Evolutionary conservation across 805 yeast species (phyloP).

Genomic region (Metschnikowia cubensis): DNA sequence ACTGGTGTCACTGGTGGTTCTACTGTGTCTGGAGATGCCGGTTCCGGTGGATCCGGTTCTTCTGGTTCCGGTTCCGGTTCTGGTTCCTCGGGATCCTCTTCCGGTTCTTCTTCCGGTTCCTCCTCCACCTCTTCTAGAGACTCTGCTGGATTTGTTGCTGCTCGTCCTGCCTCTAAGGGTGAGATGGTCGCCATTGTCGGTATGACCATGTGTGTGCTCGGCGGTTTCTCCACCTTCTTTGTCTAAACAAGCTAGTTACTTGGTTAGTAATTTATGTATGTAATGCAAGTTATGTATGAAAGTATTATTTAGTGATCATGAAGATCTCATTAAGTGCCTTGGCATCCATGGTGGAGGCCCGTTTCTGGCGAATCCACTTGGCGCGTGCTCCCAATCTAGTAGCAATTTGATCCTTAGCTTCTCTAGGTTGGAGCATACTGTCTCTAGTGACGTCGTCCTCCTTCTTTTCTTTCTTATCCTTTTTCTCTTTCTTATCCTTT

Average conservation of each 20-base stretch:
- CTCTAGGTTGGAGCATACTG: constrained; percentile 23
- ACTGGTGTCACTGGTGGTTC: constrained; percentile 11
- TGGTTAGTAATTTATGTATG: not conserved
- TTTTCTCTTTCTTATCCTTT: constrained; percentile 9
- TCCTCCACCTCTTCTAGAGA: constrained; percentile 20
- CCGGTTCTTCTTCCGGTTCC: constrained; percentile 21
- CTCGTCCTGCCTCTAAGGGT: constrained; percentile 25
- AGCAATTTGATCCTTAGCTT: constrained; percentile 21
- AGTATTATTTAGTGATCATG: constrained; percentile 61
- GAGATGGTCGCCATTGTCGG: constrained; percentile 33
- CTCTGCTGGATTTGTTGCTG: constrained; percentile 20
- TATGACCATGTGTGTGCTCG: constrained; percentile 36
- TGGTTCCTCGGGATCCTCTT: constrained; percentile 20
- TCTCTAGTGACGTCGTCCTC: constrained; percentile 30
- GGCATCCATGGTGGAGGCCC: constrained; percentile 87
- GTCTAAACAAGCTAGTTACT: constrained; percentile 11
- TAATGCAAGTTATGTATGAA: constrained; percentile 2
- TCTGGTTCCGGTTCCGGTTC: constrained; percentile 20
- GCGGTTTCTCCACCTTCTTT: constrained; percentile 42
- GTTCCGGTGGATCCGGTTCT: constrained; percentile 17
- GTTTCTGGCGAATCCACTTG: constrained; percentile 82
- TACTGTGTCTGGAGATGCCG: constrained; percentile 18
- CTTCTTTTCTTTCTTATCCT: constrained; percentile 19
- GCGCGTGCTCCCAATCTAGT: constrained; percentile 62
- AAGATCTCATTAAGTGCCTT: constrained; percentile 89